These are phyloP conservation scores for Arabidopsis suecica DNA, from an alignment of 345 rosid genomes.

Conservation along the genomic window DNA sequence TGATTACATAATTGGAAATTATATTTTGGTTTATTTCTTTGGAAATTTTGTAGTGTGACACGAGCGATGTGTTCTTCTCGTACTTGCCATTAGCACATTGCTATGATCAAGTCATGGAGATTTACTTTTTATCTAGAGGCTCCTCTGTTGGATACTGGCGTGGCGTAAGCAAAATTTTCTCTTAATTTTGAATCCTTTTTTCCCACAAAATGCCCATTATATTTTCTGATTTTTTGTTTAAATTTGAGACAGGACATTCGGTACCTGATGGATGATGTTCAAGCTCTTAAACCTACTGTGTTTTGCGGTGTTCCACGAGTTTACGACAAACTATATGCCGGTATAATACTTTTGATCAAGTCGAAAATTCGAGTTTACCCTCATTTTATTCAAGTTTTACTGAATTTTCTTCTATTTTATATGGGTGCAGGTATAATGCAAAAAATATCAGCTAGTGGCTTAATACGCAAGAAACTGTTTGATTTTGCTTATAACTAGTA, in stretches of 20 bases:
- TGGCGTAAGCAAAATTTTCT: constrained; percentile 58
- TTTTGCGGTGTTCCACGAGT: constrained; percentile 93
- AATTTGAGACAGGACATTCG: constrained; percentile 64
- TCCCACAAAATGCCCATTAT: neutral
- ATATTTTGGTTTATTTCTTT: neutral
- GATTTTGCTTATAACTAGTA: constrained; percentile 85
- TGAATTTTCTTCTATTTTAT: constrained; percentile 11
- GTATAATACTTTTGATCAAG: constrained; percentile 46
- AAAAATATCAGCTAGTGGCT: constrained; percentile 73
- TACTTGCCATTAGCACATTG: constrained; percentile 94
- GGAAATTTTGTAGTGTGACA: constrained; percentile 57
- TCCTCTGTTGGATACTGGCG: constrained; percentile 91
- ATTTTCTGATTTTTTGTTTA: neutral
- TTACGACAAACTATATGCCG: constrained; percentile 78
- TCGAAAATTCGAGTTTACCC: neutral
- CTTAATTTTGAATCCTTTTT: neutral
- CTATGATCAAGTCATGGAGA: constrained; percentile 85
- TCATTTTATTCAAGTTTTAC: neutral
- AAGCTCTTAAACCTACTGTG: constrained; percentile 80
- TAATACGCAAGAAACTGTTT: constrained; percentile 65
- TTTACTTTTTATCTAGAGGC: constrained; percentile 74
- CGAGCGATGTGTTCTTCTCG: constrained; percentile 84
- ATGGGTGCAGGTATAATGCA: constrained; percentile 63
- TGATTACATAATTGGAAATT: neutral
- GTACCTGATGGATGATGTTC: constrained; percentile 79